These are phyloP conservation scores for Colletotrichum orchidophilum DNA, from an alignment of 2,329 filamentous ascomycete genomes.

Conservation along the genomic window DNA sequence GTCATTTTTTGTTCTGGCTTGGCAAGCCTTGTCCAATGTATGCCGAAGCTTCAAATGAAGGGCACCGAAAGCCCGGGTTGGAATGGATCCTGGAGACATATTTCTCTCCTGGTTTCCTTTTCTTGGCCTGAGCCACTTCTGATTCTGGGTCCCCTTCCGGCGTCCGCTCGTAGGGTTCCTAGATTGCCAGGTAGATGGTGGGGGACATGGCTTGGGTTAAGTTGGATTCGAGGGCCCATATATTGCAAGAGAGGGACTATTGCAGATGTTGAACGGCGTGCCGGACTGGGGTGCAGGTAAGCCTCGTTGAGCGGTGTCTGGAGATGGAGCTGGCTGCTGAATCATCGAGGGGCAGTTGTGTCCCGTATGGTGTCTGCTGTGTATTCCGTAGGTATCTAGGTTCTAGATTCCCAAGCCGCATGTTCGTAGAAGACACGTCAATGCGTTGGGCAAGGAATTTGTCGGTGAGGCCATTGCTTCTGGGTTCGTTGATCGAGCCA, in stretches of 20 bases:
- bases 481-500: not conserved
- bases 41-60: not conserved
- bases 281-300: constrained; percentile 21
- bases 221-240: not conserved
- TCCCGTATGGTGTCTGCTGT: too few relatives aligned
- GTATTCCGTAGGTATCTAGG: not conserved
- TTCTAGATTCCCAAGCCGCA: not conserved
- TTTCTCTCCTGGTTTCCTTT: constrained; percentile 1
- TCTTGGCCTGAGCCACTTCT: not conserved
- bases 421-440: not conserved
- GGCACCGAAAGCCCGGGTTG: constrained; percentile 8
- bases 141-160: not conserved
- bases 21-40: not conserved
- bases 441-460: not conserved
- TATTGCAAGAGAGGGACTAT: constrained; percentile 2
- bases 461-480: not conserved
- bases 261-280: not conserved
- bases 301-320: not conserved
- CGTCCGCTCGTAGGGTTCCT: not conserved
- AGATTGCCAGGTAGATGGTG: not conserved
- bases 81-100: not conserved
- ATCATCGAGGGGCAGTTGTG: not conserved
- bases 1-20: not conserved
- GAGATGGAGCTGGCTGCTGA: not conserved
- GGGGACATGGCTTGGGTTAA: not conserved